A percentile compares a stretch with the other conserved stretches of the same genome.
Conservation (phyloP, 2,329 filamentous ascomycete genomes). For the Penicillium occitanis region DNA sequence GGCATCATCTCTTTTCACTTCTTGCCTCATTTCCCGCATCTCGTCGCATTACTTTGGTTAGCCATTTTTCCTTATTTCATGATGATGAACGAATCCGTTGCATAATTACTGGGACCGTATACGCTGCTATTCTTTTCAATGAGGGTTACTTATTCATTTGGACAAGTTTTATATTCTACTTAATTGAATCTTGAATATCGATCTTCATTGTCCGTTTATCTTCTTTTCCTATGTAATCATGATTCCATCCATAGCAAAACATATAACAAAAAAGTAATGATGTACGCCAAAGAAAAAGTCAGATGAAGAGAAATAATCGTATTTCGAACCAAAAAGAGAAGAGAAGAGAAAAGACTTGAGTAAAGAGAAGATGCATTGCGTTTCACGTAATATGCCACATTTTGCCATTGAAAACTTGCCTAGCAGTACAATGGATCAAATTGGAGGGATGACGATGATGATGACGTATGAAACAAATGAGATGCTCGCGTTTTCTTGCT, state of each 20-base stretch:
- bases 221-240: background rate
- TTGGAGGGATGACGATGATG: background rate
- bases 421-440: background rate
- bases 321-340: background rate
- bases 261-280: background rate
- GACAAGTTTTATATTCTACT: background rate
- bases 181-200: background rate
- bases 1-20: background rate
- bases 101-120: background rate
- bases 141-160: background rate
- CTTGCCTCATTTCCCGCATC: background rate
- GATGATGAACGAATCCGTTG: background rate
- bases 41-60: background rate
- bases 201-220: background rate
- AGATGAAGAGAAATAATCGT: background rate
- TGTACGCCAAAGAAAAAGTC: background rate
- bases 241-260: background rate
- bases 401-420: background rate
- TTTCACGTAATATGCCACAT: background rate
- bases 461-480: background rate
- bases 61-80: background rate
- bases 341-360: background rate
- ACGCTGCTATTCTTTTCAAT: background rate
- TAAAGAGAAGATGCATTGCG: background rate
- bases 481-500: slow-evolving; percentile 9